These are phyloP conservation scores for Spirogloea muscicola DNA, from an alignment of 139 green algal genomes.

Conservation along the genomic window DNA sequence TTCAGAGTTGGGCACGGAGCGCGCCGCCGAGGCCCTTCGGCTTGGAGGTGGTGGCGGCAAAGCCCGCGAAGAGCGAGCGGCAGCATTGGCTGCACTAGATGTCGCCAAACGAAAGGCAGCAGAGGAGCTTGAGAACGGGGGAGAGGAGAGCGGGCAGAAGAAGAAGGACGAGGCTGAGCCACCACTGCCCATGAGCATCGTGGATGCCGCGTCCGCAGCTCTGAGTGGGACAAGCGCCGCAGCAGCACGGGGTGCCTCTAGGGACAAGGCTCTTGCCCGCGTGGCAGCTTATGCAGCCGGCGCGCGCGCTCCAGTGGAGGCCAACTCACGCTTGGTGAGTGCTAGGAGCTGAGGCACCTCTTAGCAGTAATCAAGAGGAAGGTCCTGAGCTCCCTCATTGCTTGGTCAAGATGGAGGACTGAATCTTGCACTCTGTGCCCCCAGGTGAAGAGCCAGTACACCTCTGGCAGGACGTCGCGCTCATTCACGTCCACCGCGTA, in stretches of 20 bases:
- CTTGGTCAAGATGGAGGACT: no score
- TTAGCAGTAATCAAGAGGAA: no score
- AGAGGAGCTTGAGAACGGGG: no score
- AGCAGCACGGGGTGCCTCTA: constrained; percentile 1
- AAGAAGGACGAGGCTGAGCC: background rate
- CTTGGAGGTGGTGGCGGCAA: constrained; percentile 60
- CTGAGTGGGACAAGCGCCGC: constrained; percentile 21
- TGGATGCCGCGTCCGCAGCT: constrained; percentile 28
- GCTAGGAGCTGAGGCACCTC: no score
- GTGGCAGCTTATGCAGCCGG: constrained; percentile 25
- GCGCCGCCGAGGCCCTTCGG: constrained; percentile 32
- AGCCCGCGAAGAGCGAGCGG: constrained; percentile 56
- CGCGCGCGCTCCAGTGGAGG: background rate
- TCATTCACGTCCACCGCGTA: constrained; percentile 82
- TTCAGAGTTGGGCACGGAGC: constrained; percentile 2
- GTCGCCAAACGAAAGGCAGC: no score
- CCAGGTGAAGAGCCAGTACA: constrained; percentile 41
- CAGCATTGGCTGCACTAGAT: constrained; percentile 54
- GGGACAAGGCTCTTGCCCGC: constrained; percentile 9
- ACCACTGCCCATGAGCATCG: constrained; percentile 19
- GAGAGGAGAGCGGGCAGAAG: background rate
- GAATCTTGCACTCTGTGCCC: no score
- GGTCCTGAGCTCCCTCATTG: no score
- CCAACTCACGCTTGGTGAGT: constrained; percentile 29
- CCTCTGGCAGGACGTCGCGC: constrained; percentile 54